Evolutionary conservation across 352 stramenopile genomes (phyloP).

Genomic region (Albugo candida): DNA sequence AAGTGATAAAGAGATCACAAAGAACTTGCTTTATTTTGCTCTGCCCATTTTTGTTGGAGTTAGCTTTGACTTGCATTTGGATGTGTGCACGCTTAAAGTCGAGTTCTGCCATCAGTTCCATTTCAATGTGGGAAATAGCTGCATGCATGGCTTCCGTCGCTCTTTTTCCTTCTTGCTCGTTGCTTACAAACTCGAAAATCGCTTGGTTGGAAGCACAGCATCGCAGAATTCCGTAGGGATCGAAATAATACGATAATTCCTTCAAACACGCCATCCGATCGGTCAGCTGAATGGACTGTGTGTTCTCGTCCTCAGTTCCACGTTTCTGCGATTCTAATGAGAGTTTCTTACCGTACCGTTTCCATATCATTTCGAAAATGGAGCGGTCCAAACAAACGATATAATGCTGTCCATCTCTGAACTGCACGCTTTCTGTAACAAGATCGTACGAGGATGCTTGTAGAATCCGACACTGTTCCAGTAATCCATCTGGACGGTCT

Average conservation of each 20-base stretch:
- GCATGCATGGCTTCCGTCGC: slow-evolving; percentile 52
- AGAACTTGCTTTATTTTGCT: background rate
- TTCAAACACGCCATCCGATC: slow-evolving; percentile 56
- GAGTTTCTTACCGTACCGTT: slow-evolving; percentile 3
- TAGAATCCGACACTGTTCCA: slow-evolving; percentile 36
- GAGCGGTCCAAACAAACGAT: slow-evolving; percentile 34
- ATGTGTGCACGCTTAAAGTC: slow-evolving; percentile 53
- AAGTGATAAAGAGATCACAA: slow-evolving; percentile 28
- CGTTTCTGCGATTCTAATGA: slow-evolving; percentile 19
- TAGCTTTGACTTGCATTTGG: slow-evolving; percentile 25
- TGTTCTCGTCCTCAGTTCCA: slow-evolving; percentile 3
- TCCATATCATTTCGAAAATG: background rate
- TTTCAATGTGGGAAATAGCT: slow-evolving; percentile 70
- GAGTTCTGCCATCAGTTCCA: slow-evolving; percentile 64
- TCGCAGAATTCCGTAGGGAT: slow-evolving; percentile 36
- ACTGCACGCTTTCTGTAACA: slow-evolving; percentile 15
- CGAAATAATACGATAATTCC: slow-evolving; percentile 64
- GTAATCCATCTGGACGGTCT: slow-evolving; percentile 26
- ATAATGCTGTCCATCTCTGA: slow-evolving; percentile 60
- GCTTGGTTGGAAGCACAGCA: slow-evolving; percentile 54
- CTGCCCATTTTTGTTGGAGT: slow-evolving; percentile 34
- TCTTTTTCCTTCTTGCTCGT: slow-evolving; percentile 18
- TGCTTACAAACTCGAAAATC: slow-evolving; percentile 57
- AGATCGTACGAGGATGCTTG: slow-evolving; percentile 25
- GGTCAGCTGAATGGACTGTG: slow-evolving; percentile 21